These are phyloP conservation scores for sorghum (Sorghum bicolor) DNA, from an alignment of 176 grass and related monocot species.

Conservation along the genomic window DNA sequence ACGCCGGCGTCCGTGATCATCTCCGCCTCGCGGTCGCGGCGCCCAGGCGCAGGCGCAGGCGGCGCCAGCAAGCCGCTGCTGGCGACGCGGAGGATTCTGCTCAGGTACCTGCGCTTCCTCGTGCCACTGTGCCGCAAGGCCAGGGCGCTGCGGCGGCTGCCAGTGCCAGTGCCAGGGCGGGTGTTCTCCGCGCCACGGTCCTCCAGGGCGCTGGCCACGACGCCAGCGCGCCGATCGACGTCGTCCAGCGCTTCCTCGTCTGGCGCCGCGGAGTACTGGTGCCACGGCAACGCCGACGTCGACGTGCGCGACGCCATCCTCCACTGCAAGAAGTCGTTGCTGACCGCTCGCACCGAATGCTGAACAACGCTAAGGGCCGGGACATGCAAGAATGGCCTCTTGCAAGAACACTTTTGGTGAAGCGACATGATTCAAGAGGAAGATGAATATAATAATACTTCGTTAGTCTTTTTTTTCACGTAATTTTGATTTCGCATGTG, in stretches of 20 bases:
- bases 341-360: neutral
- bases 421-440: neutral
- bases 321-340: conserved; percentile 83
- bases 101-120: conserved; percentile 75
- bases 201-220: neutral
- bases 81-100: conserved; percentile 61
- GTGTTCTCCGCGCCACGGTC: conserved; percentile 16
- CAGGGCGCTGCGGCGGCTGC: conserved; percentile 41
- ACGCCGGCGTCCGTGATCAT: conserved; percentile 43
- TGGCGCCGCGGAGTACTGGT: conserved; percentile 49
- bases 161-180: neutral
- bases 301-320: conserved; percentile 87
- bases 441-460: neutral
- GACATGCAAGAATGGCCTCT: conserved; percentile 20
- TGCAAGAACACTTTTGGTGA: neutral
- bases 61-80: conserved; percentile 31
- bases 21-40: conserved; percentile 27
- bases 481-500: conserved; percentile 17
- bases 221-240: conserved; percentile 31
- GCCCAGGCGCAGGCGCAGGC: neutral
- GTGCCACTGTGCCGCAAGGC: conserved; percentile 75
- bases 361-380: conserved; percentile 25
- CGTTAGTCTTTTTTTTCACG: neutral
- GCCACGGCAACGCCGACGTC: conserved; percentile 70
- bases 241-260: conserved; percentile 34